phyloP scores from a whole-genome alignment of 2,329 filamentous ascomycete genomes.

The Alternaria angustiovoidea region DNA sequence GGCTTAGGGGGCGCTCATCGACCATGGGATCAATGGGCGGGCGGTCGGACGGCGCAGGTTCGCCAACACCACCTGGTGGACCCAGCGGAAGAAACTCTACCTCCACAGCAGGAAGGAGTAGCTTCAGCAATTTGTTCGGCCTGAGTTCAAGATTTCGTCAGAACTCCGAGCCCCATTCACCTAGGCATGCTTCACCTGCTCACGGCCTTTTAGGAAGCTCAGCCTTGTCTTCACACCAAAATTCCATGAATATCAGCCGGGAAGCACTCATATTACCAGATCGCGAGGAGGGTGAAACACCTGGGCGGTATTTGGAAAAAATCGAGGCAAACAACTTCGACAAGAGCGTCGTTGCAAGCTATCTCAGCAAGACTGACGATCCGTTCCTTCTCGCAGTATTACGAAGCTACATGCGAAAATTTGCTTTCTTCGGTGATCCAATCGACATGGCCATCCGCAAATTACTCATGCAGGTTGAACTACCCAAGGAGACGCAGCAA shows the following conservation, averaged over 20 bases:
- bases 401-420: constrained; percentile 93
- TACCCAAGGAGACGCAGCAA: constrained; percentile 97
- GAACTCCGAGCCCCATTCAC: constrained; percentile 75
- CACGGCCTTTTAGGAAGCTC: constrained; percentile 72
- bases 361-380: constrained; percentile 86
- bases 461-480: constrained; percentile 92
- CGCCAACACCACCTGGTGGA: constrained; percentile 61
- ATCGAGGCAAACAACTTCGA: constrained; percentile 81
- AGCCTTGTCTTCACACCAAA: constrained; percentile 78
- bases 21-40: constrained; percentile 85
- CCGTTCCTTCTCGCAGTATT: constrained; percentile 83
- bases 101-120: constrained; percentile 85
- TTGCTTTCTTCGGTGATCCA: constrained; percentile 94
- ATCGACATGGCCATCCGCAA: constrained; percentile 98
- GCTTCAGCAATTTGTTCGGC: constrained; percentile 87
- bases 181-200: constrained; percentile 66
- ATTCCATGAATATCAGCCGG: constrained; percentile 79
- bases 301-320: constrained; percentile 85
- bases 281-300: constrained; percentile 85
- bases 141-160: constrained; percentile 79
- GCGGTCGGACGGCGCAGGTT: constrained; percentile 73
- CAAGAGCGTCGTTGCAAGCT: constrained; percentile 82
- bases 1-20: constrained; percentile 80
- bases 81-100: constrained; percentile 73
- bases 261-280: constrained; percentile 77